Evolutionary conservation across 345 rosid species (phyloP), one percentile per base, ranked within the genome.

Genomic region (Populus ilicifolia): DNA sequence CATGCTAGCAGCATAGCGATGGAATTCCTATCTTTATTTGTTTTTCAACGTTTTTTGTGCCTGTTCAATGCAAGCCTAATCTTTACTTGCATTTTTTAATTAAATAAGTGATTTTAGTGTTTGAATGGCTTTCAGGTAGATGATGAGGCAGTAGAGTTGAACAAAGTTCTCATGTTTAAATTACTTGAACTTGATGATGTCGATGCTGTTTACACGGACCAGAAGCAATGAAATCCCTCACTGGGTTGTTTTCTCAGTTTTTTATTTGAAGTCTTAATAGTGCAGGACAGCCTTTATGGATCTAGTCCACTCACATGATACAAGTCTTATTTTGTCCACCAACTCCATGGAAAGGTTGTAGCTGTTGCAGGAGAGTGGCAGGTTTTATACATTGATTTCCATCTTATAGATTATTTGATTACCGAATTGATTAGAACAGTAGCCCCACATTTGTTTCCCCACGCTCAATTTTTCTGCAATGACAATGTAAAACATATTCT

Each of bases 181-280:
- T 83, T 94, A 74, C 95, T 94, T 8, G 98, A 94, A 74, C 95
- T 93, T 74, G 95, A 93, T 78, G 98, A 91, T 77, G 98, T 94
- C 23, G 96, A 93, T 67, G 92, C 97, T 2, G 98, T 94, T 59
- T 93, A 90, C 82, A 88, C 90, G 0, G 98, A 94, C 87, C 97
- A 92, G 85, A 86, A 87, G 76, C 90, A 87, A 89, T 62, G 39
- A 17, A 68, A 76, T 41, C 50, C 50, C 14, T 41, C 50, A 33
- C 12, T 43, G 23, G 23, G 8, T n/a, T 41, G 56, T 63, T 62
- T 59, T 62, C 41, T 52, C 72, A n/a, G 44, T 70, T 25, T 54
- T 43, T 71, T 54, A 76, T 63, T 18, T 66, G 73, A 52, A 44
- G 59, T 69, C 75, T 78, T 27, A 46, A 25, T 63, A 41, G 64